A percentile compares a stretch with the other conserved stretches of the same genome.
These are phyloP conservation scores for Penicillium oxalicum DNA, from an alignment of 2,329 filamentous ascomycete species.

Conservation along the genomic window DNA sequence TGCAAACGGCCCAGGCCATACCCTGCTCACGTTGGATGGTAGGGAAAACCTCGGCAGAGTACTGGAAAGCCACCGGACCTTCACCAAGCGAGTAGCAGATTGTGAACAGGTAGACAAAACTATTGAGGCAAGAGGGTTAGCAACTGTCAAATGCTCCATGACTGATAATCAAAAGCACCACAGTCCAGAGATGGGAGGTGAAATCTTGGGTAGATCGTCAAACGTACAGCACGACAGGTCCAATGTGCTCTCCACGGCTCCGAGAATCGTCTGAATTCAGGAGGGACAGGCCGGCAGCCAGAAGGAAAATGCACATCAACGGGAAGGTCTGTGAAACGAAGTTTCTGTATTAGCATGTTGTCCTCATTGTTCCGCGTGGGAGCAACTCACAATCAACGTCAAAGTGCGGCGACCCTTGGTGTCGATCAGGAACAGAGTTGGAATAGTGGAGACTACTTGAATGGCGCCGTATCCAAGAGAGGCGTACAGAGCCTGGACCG, in stretches of 20 bases:
- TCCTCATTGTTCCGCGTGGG: neutral
- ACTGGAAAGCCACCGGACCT: constrained; percentile 47
- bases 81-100: constrained; percentile 59
- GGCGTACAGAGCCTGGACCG: constrained; percentile 53
- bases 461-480: constrained; percentile 60
- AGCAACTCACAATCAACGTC: constrained; percentile 16
- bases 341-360: constrained; percentile 31
- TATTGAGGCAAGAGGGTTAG: constrained; percentile 39
- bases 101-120: constrained; percentile 60
- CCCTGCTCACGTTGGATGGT: constrained; percentile 44
- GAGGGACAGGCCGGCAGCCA: constrained; percentile 54
- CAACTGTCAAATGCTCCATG: too few species aligned
- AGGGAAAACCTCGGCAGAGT: constrained; percentile 51
- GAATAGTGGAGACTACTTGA: constrained; percentile 58
- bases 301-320: constrained; percentile 57
- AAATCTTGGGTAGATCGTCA: neutral
- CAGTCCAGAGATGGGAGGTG: too few species aligned
- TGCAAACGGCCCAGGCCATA: constrained; percentile 26
- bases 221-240: constrained; percentile 19
- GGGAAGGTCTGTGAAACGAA: constrained; percentile 52
- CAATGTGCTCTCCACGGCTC: constrained; percentile 30
- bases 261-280: constrained; percentile 35
- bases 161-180: too few species aligned
- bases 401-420: constrained; percentile 58
- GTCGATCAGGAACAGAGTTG: constrained; percentile 59